Conservation (phyloP, 2,329 filamentous ascomycete species). For the Colletotrichum falcatum region DNA sequence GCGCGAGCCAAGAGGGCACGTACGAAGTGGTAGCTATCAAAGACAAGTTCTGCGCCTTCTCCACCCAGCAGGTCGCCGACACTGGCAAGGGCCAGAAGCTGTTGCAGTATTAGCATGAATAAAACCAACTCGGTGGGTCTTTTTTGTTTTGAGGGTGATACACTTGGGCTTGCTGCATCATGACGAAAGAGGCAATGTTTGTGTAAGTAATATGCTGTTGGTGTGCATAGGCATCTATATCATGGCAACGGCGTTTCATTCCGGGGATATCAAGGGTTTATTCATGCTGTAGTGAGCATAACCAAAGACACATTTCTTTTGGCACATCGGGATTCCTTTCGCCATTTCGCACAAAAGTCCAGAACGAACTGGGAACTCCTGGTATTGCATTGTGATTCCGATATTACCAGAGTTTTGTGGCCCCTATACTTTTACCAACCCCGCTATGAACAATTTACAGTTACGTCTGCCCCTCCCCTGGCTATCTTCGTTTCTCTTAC, state of each 20-base stretch:
- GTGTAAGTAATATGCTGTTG: conserved; percentile 31
- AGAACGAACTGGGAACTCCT: background rate
- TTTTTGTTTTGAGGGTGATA: background rate
- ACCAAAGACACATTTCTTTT: conserved; percentile 33
- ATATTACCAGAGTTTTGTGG: background rate
- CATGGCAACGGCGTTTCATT: conserved; percentile 52
- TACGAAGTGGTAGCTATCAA: conserved; percentile 98
- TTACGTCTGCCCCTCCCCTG: background rate
- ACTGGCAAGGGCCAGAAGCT: conserved; percentile 58
- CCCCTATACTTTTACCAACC: conserved; percentile 6
- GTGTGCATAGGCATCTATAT: conserved; percentile 52
- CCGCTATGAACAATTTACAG: conserved; percentile 10
- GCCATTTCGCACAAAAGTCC: background rate
- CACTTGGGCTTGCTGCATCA: conserved; percentile 21
- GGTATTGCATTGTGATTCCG: background rate
- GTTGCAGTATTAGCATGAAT: conserved; percentile 37
- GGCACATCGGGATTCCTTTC: background rate
- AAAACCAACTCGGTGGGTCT: conserved; percentile 9
- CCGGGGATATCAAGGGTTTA: conserved; percentile 38
- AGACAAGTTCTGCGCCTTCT: conserved; percentile 91
- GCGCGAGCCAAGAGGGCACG: conserved; percentile 91
- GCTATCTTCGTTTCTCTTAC: conserved; percentile 29
- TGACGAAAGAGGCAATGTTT: conserved; percentile 12
- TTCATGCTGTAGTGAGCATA: conserved; percentile 34
- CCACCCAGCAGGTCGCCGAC: conserved; percentile 71